Evolutionary conservation across 2,329 filamentous ascomycete species (phyloP).

Genomic region (Fusarium armeniacum): DNA sequence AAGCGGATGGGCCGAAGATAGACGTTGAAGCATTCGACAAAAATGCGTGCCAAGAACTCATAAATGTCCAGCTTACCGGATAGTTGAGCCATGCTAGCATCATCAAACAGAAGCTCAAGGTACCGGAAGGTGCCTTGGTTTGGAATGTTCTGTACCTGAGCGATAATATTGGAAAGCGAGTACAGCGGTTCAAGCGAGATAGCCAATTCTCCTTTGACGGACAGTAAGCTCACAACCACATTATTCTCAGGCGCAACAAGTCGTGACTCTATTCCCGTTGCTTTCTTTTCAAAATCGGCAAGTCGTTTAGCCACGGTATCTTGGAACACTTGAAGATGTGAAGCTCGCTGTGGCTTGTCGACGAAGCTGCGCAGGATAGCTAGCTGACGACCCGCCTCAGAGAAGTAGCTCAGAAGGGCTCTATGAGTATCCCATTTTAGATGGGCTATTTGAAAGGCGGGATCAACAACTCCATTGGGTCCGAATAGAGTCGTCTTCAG

Average conservation of each 20-base stretch:
- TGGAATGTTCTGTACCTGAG: constrained; percentile 65
- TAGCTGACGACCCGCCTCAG: constrained; percentile 63
- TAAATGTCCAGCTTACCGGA: constrained; percentile 74
- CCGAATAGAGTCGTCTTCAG: constrained; percentile 80
- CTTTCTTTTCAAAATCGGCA: constrained; percentile 66
- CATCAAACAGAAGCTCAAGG: constrained; percentile 82
- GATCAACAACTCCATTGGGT: constrained; percentile 55
- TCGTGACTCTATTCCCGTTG: constrained; percentile 72
- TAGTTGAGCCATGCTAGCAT: constrained; percentile 77
- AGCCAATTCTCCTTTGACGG: constrained; percentile 70
- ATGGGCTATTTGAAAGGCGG: constrained; percentile 62
- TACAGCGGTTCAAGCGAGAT: constrained; percentile 68
- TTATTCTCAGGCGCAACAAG: constrained; percentile 69
- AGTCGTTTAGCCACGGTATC: constrained; percentile 72
- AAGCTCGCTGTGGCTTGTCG: constrained; percentile 61
- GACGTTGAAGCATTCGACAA: constrained; percentile 84
- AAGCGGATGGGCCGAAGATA: constrained; percentile 83
- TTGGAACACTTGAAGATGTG: constrained; percentile 79
- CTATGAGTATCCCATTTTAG: constrained; percentile 66
- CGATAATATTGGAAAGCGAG: constrained; percentile 72
- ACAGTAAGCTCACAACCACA: constrained; percentile 75
- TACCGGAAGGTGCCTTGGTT: constrained; percentile 75
- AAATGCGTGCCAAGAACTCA: constrained; percentile 74
- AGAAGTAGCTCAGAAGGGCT: constrained; percentile 62
- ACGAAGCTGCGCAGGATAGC: constrained; percentile 62